Conservation (phyloP, 225 moss, liverwort and hornwort species). For the Marchantia polymorpha region DNA sequence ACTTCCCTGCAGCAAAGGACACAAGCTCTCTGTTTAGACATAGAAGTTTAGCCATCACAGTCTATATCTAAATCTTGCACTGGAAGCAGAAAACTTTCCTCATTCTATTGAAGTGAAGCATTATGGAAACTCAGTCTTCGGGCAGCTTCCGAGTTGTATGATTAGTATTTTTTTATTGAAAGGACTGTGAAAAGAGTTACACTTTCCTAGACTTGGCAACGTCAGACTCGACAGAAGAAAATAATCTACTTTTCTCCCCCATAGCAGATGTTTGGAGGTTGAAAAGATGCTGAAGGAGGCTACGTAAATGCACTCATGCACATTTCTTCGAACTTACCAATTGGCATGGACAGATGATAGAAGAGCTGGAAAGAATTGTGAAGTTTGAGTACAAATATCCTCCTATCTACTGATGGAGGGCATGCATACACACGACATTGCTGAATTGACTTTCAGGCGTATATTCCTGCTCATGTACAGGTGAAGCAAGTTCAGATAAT, state of each 20-base stretch:
- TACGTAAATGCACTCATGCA: background rate
- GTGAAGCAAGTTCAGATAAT: constrained; percentile 31
- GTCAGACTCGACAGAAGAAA: background rate
- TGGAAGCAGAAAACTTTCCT: background rate
- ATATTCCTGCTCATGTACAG: constrained; percentile 43
- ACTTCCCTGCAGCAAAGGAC: constrained; percentile 26
- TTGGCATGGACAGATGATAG: constrained; percentile 26
- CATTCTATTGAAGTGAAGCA: background rate
- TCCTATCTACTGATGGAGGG: constrained; percentile 57
- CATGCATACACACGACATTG: constrained; percentile 48
- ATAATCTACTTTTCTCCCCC: background rate
- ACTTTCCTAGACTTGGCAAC: background rate
- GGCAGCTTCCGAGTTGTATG: no score
- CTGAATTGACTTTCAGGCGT: constrained; percentile 38
- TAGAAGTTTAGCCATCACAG: no score
- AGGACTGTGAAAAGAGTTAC: background rate
- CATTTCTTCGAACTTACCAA: constrained; percentile 31
- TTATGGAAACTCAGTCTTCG: no score
- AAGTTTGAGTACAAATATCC: constrained; percentile 36
- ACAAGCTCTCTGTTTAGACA: background rate
- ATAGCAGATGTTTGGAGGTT: background rate
- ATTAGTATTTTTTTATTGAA: background rate
- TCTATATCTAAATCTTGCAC: background rate
- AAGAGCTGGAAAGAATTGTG: constrained; percentile 30
- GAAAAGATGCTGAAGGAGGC: background rate